Conservation (phyloP, 2,329 filamentous ascomycete species). For the Fusarium sarcochroum region DNA sequence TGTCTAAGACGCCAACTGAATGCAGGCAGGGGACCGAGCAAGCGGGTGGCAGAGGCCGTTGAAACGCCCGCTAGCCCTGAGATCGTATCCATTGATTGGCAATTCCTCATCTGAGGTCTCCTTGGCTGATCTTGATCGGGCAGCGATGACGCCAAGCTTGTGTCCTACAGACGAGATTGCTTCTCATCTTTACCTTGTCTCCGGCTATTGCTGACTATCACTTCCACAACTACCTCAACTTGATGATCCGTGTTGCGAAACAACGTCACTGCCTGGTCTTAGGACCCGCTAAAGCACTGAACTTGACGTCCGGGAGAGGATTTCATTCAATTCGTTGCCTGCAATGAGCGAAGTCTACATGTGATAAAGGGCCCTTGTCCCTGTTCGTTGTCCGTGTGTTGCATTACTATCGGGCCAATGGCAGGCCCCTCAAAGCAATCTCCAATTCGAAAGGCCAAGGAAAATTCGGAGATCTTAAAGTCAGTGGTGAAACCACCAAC, state of each 20-base stretch:
- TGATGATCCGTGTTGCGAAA: slow-evolving; percentile 12
- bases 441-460: slow-evolving; percentile 30
- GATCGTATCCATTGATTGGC: slow-evolving; percentile 17
- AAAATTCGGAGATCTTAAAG: slow-evolving; percentile 26
- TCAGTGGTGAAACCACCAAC: slow-evolving; percentile 26
- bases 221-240: slow-evolving; percentile 9
- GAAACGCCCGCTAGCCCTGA: slow-evolving; percentile 29
- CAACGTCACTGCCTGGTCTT: slow-evolving; percentile 15
- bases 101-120: slow-evolving; percentile 12
- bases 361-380: slow-evolving; percentile 19
- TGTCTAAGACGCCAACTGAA: background rate
- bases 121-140: slow-evolving; percentile 32
- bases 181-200: slow-evolving; percentile 8
- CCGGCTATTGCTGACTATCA: slow-evolving; percentile 7
- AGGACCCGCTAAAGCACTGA: slow-evolving; percentile 6
- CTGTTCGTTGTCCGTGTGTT: slow-evolving; percentile 13
- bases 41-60: slow-evolving; percentile 23
- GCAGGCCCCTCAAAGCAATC: slow-evolving; percentile 16
- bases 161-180: slow-evolving; percentile 27
- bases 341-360: slow-evolving; percentile 2
- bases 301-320: background rate
- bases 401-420: slow-evolving; percentile 36
- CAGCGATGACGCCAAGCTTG: slow-evolving; percentile 28
- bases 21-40: slow-evolving; percentile 11
- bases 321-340: slow-evolving; percentile 7